Evolutionary conservation across 148 eudicot genomes (phyloP), one percentile per base, ranked within the genome.

Genomic region (Silene uniflora): DNA sequence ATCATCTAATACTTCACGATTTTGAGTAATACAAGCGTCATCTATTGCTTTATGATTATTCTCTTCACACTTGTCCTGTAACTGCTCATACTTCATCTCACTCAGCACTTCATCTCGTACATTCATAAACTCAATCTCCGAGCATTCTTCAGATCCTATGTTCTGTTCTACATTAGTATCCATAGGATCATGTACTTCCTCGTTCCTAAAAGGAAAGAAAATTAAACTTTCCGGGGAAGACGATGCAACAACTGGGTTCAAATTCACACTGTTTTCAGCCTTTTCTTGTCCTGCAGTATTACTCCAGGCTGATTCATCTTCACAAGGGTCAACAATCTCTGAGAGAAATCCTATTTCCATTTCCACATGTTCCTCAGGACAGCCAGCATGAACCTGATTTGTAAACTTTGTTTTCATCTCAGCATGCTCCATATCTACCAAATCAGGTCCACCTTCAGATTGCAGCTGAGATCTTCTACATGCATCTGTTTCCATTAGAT

Each of bases 391-490:
- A 73, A 52, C 62, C 32, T 74, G 74, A 67, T 86, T 80, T 22
- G 42, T 73, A 75, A 79, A 86, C 8, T 63, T 54, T 72, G 71
- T 80, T 59, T 24, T 55, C 71, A 64, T 47, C 80, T 74, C 72
- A 67, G 7, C 32, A 68, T 21, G 39, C 56, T 84, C 86, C 11
- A 59, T 58, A 76, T 77, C 84, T 62, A 42, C 46, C 79, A 77
- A 32, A 76, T 79, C 71, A 71, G 7, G 64, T 62, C 32, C 72
- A 72, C 70, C 72, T 73, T 74, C 83, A 73, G 75, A 70, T 67
- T 77, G 80, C 74, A 84, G 80, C 74, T 65, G 74, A 76, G 64
- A 78, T 67, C 74, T 82, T 22, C 76, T 76, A 46, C n/a, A 73
- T 21, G 75, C 58, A 72, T 82, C 80, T 18, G 65, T 77, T 81